A percentile compares a stretch with the other conserved stretches of the same genome.
phyloP scores from a whole-genome alignment of 257 asterid species.

The Primulina eburnea region DNA sequence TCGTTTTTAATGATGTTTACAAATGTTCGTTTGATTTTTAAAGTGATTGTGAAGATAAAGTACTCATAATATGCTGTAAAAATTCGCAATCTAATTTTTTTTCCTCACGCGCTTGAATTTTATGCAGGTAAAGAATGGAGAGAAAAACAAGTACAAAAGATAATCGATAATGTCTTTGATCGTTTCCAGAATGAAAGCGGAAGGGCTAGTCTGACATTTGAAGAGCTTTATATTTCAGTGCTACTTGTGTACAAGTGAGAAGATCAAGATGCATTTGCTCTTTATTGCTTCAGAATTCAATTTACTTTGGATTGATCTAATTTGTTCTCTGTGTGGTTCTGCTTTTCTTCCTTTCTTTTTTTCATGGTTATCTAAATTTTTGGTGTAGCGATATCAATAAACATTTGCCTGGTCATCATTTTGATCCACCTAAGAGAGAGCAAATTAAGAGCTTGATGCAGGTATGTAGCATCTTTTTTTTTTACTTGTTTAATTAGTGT shows the following conservation, averaged over 20 bases:
- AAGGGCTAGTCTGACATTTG: constrained; percentile 54
- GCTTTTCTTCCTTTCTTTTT: too few relatives aligned
- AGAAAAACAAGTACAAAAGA: constrained; percentile 53
- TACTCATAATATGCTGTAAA: too few relatives aligned
- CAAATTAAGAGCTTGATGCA: constrained; percentile 51
- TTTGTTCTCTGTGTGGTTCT: too few relatives aligned
- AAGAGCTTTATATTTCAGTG: constrained; percentile 83
- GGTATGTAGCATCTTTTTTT: constrained; percentile 30
- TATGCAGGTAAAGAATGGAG: constrained; percentile 79
- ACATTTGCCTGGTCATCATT: constrained; percentile 88
- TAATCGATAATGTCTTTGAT: constrained; percentile 61
- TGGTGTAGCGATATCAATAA: constrained; percentile 69
- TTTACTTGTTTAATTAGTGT: too few relatives aligned
- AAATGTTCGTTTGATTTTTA: too few relatives aligned
- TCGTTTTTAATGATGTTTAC: too few relatives aligned
- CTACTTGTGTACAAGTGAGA: constrained; percentile 78
- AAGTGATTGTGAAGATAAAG: too few relatives aligned
- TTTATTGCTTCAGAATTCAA: too few relatives aligned
- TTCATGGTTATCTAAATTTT: too few relatives aligned
- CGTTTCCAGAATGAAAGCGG: constrained; percentile 48
- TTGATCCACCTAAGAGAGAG: constrained; percentile 83
- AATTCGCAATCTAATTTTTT: too few relatives aligned
- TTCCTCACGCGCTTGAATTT: too few relatives aligned
- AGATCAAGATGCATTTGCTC: neutral
- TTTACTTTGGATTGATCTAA: too few relatives aligned